These are phyloP conservation scores for Eucommia ulmoides DNA, from an alignment of 257 asterid species.

Conservation along the genomic window DNA sequence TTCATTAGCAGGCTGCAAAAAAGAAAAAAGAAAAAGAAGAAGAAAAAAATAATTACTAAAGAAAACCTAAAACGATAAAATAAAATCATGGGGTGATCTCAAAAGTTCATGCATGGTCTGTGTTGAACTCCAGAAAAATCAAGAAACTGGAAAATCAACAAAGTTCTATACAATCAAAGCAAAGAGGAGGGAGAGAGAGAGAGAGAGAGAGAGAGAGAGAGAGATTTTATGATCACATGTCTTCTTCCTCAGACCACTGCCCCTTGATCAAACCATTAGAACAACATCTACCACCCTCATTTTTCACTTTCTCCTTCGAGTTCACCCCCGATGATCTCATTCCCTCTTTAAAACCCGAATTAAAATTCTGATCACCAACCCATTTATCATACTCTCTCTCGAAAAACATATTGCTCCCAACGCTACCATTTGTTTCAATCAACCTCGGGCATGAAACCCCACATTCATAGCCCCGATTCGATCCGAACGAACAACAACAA, in stretches of 20 bases:
- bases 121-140: not conserved
- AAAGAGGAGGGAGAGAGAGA: not conserved
- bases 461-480: not conserved
- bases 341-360: not conserved
- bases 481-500: not conserved
- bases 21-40: not conserved
- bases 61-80: not conserved
- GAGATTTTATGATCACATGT: not conserved
- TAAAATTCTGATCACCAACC: not conserved
- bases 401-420: no score
- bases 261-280: not conserved
- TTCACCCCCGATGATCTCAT: not conserved
- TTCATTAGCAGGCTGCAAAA: slow-evolving; percentile 21
- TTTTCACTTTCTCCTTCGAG: not conserved
- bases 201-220: no score
- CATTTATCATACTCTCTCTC: not conserved
- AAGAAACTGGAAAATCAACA: not conserved
- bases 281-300: not conserved
- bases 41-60: not conserved
- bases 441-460: no score
- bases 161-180: not conserved
- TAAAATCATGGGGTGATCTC: not conserved
- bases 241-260: slow-evolving; percentile 1
- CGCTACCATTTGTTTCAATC: no score
- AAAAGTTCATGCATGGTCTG: no score